phyloP scores from a whole-genome alignment of 345 rosid species.

The Aquilaria sinensis region DNA sequence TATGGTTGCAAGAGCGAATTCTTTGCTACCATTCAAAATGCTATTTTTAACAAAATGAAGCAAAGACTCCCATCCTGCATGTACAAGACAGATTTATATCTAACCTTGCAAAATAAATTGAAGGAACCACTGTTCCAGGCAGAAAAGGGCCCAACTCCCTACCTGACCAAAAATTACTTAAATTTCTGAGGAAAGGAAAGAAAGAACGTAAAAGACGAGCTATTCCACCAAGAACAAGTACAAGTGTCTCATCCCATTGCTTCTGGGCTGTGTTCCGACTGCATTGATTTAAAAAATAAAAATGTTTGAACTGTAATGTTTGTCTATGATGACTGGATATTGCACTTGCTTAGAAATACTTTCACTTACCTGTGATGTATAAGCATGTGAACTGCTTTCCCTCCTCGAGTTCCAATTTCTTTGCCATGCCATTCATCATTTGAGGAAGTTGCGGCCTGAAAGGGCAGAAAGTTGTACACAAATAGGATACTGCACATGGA shows the following conservation, averaged over 20 bases:
- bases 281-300: constrained; percentile 23
- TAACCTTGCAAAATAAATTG: not conserved
- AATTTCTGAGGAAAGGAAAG: constrained; percentile 76
- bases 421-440: constrained; percentile 99
- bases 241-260: constrained; percentile 99
- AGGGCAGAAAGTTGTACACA: constrained; percentile 15
- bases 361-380: constrained; percentile 84
- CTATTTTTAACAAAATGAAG: constrained; percentile 68
- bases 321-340: not conserved
- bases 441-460: constrained; percentile 94
- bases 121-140: not conserved
- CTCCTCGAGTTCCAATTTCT: constrained; percentile 93
- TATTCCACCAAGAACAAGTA: constrained; percentile 89
- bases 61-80: constrained; percentile 91
- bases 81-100: constrained; percentile 3
- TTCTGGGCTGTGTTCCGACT: constrained; percentile 99
- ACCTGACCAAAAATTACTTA: constrained; percentile 91
- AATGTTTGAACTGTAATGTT: constrained; percentile 11
- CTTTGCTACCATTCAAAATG: constrained; percentile 83
- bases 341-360: not conserved
- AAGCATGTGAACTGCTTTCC: constrained; percentile 96
- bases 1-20: constrained; percentile 89
- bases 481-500: constrained; percentile 6
- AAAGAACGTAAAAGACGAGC: constrained; percentile 90
- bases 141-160: constrained; percentile 14